Evolutionary conservation across 106 monocot species (phyloP), one percentile per base, ranked within the genome.

Genomic region (Phalaenopsis equestris): DNA sequence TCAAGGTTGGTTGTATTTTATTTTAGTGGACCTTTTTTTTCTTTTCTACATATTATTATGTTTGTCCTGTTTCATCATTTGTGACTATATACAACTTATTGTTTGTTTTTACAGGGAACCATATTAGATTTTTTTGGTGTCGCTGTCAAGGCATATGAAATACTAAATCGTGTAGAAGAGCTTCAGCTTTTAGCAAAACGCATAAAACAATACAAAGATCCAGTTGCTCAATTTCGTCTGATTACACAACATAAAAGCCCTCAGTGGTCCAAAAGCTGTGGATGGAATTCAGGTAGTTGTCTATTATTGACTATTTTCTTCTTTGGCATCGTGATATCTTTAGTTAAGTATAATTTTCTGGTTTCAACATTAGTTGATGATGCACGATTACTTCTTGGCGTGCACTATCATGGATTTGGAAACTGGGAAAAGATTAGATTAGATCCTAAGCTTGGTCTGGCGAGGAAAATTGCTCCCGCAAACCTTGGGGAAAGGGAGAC

Each of bases 401-500:
- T 99, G 84, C 86, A 95, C 75, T 99, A 88, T 78, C 90, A 99
- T 91, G 99, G 99, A 75, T 99, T 90, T 90, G 99, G 99, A 82
- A 99, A 95, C 82, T 99, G 99, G 99, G 99, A 99, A 68, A 99
- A 91, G 88, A 95, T 99, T 64, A 91, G 99, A 78, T 75, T 95
- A 56, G 99, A 99, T 41, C 75, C 95, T 12, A 87, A 76, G 73
- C 95, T 99, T 86, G 87, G 91, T 61, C 88, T 99, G 70, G 80
- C 88, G 21, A 91, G 85, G 82, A 99, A 99, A 83, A 99, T 99
- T 82, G 99, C 99, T 67, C 99, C 99, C 43, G 91, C 68, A 79
- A 87, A 86, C 36, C 91, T 99, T 75, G 95, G 91, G 36, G 99
- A 99, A 30, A 81, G 98, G 55, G 98, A 98, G 72, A 98, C 98